Base-by-base conservation (phyloP, 2,329 filamentous ascomycete species). In the Volutella citrinella region DNA sequence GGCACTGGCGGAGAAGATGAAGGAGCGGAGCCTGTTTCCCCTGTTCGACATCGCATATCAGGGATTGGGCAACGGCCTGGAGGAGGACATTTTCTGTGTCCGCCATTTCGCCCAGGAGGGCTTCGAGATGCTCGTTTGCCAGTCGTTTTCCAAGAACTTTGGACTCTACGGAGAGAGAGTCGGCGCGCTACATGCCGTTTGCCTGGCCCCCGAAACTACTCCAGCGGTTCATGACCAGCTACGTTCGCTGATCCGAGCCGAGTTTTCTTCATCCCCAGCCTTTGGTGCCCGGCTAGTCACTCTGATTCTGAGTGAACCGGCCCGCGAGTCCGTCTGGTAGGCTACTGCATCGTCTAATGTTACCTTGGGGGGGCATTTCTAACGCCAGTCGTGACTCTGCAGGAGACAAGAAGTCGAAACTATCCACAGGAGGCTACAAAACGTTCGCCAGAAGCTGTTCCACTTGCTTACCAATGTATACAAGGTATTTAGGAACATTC, bases 121-220 rank as follows among this genome's bases (percentile, higher is more conserved):
- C 5, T 38, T 57, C 15, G 59, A 63, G 35, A 38, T 60, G 19
- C 30, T 60, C 5, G 53, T 58, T 6, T 57, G 53, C 26, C 61
- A 64, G 43, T 61, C 59, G 0, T 63, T 64, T 32, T 56, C 59
- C n/a, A 65, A 65, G 48, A 64, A 62, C 36, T 61, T 65, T 40
- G 61, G 50, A 0, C 30, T 64, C 2, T 64, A 64, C 29, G 59
- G 61, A 2, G 58, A 65, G 43, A 46, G 61, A 10, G 51, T 48
- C 16, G 61, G 60, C 2, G 58, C 51, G 2, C 30, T 46, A 19
- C 43, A 43, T 27, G 43, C 38, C 4, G 32, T 46, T 4, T 40
- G 29, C 16, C 22, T 33, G 7, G 32, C 31, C 4, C 19, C 32
- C 5, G 27, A 43, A 7, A 33, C 15, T 1, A 32, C 43, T 11